These are phyloP conservation scores for Arthrobotrys sphaeroides DNA, from an alignment of 2,329 filamentous ascomycete genomes.

Conservation along the genomic window DNA sequence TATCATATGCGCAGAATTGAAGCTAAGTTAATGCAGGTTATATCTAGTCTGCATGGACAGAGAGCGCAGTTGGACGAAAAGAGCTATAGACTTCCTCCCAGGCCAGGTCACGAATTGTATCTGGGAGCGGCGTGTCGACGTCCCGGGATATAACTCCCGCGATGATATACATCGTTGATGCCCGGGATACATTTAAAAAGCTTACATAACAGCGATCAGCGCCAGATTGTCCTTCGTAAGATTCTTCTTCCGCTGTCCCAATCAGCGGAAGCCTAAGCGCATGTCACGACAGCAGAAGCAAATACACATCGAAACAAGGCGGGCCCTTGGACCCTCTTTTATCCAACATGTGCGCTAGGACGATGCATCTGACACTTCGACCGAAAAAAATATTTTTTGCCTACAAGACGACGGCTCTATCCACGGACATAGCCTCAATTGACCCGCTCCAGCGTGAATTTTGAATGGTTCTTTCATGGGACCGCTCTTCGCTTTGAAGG, in stretches of 20 bases:
- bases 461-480: slow-evolving; percentile 26
- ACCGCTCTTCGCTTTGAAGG: not conserved
- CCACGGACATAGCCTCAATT: slow-evolving; percentile 40
- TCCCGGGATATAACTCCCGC: slow-evolving; percentile 19
- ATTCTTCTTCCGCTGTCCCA: slow-evolving; percentile 29
- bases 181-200: not conserved
- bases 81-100: not conserved
- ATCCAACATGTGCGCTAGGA: slow-evolving; percentile 37
- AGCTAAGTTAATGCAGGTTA: slow-evolving; percentile 10
- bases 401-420: slow-evolving; percentile 37
- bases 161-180: slow-evolving; percentile 7
- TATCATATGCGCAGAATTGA: not conserved
- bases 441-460: slow-evolving; percentile 35
- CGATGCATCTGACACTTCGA: slow-evolving; percentile 24
- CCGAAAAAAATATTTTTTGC: slow-evolving; percentile 27
- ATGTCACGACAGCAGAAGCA: slow-evolving; percentile 30
- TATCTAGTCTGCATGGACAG: slow-evolving; percentile 10
- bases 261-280: slow-evolving; percentile 51
- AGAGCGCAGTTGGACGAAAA: slow-evolving; percentile 6
- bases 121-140: not conserved
- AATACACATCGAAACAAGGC: slow-evolving; percentile 36
- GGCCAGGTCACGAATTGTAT: not conserved
- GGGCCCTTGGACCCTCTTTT: slow-evolving; percentile 31
- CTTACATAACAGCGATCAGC: slow-evolving; percentile 40
- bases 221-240: slow-evolving; percentile 45